These are phyloP conservation scores for Trametes versicolor DNA, from an alignment of 1,284 basidiomycete species.

Conservation along the genomic window DNA sequence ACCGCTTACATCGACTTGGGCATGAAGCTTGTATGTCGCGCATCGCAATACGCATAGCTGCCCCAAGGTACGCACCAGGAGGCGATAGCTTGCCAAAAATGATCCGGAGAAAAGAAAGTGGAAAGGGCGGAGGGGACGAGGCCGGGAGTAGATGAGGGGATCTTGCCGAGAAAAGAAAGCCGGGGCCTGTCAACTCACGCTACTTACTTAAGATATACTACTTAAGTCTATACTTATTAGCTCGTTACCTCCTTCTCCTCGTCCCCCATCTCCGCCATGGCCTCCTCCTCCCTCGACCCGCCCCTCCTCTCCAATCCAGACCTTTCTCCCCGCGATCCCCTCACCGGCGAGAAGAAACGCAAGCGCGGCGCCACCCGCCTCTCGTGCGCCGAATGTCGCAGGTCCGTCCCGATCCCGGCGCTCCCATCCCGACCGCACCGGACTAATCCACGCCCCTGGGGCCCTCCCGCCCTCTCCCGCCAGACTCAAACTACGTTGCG, in stretches of 20 bases:
- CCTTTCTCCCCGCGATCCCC: conserved; percentile 38
- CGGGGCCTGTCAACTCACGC: conserved; percentile 13
- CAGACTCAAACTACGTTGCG: conserved; percentile 80
- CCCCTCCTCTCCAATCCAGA: conserved; percentile 46
- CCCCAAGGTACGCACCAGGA: not conserved
- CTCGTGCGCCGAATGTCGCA: conserved; percentile 80
- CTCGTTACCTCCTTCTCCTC: conserved; percentile 12
- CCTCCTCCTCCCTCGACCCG: conserved; percentile 37
- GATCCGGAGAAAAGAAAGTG: conserved; percentile 5
- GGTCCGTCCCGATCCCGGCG: conserved; percentile 49
- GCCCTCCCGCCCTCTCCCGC: too few species aligned
- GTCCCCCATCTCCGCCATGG: conserved; percentile 30
- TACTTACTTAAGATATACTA: conserved; percentile 11
- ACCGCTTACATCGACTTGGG: not conserved
- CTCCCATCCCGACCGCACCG: conserved; percentile 14
- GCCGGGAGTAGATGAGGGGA: conserved; percentile 10
- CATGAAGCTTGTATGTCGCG: not conserved
- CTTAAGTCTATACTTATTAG: not conserved
- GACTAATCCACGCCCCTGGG: conserved; percentile 7
- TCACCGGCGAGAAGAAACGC: conserved; percentile 66
- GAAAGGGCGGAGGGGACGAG: not conserved
- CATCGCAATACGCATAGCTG: not conserved
- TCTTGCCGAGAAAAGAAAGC: conserved; percentile 24
- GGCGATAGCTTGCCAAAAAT: not conserved
- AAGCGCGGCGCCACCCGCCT: conserved; percentile 80